Conservation (phyloP, 805 yeast species). For the Torulaspora gathmanii region DNA sequence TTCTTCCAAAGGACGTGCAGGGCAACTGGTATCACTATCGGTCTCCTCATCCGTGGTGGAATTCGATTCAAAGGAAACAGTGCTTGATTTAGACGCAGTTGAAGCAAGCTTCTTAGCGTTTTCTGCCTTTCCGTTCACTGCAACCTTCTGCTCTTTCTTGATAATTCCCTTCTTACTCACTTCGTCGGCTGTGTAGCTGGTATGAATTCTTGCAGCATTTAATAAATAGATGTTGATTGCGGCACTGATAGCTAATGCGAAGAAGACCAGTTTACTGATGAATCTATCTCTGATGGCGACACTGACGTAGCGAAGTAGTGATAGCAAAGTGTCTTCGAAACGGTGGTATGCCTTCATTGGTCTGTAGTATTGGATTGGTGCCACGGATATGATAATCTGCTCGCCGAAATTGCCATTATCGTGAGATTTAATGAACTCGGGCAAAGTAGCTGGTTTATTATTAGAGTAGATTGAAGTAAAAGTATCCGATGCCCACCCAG, state of each 20-base stretch:
- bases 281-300: conserved; percentile 72
- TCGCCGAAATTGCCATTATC: conserved; percentile 32
- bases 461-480: conserved; percentile 28
- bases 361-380: conserved; percentile 53
- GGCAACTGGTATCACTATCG: conserved; percentile 37
- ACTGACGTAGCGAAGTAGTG: conserved; percentile 52
- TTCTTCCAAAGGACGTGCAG: conserved; percentile 57
- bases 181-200: conserved; percentile 38
- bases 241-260: conserved; percentile 68
- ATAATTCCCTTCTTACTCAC: conserved; percentile 21
- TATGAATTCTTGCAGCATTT: conserved; percentile 74
- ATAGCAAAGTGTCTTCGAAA: conserved; percentile 53
- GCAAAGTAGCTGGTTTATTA: conserved; percentile 41
- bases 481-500: conserved; percentile 62
- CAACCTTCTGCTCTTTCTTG: conserved; percentile 5
- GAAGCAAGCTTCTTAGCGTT: conserved; percentile 29
- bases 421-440: conserved; percentile 35
- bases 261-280: conserved; percentile 69
- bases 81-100: conserved; percentile 15
- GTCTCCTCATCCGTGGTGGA: conserved; percentile 27
- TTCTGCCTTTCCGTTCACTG: not conserved
- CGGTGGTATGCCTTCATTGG: conserved; percentile 53
- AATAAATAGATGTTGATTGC: conserved; percentile 79
- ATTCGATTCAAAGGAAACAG: conserved; percentile 12
- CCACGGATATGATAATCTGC: conserved; percentile 54